Conservation (phyloP, 768 basidiomycete species). For the Rhodotorula diobovata region DNA sequence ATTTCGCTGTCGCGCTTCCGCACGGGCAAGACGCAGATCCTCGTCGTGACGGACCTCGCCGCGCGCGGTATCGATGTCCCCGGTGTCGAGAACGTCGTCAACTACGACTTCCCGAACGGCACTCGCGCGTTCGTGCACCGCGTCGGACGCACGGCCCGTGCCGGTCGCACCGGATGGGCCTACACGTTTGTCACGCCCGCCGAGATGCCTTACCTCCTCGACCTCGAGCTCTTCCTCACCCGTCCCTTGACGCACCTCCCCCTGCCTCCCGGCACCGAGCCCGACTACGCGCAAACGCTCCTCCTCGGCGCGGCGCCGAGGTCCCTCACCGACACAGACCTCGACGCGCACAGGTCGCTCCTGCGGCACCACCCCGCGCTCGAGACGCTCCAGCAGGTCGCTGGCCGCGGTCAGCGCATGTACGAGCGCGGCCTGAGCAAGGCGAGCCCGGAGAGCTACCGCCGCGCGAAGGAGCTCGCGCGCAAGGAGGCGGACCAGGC, state of each 20-base stretch:
- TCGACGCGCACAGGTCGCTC: constrained; percentile 68
- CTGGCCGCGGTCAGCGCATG: constrained; percentile 83
- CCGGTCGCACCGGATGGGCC: constrained; percentile 90
- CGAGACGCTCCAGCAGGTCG: constrained; percentile 64
- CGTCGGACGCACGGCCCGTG: constrained; percentile 92
- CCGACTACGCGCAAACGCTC: constrained; percentile 49
- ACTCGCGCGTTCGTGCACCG: constrained; percentile 91
- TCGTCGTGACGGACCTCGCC: constrained; percentile 97
- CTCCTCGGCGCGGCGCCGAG: constrained; percentile 78
- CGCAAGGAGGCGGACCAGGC: constrained; percentile 47
- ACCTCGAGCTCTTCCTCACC: constrained; percentile 86
- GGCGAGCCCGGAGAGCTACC: constrained; percentile 77
- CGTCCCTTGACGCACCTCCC: constrained; percentile 56
- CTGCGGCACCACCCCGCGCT: constrained; percentile 55
- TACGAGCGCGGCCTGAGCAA: constrained; percentile 91
- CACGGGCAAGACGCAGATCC: constrained; percentile 66
- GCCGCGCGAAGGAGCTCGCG: constrained; percentile 79
- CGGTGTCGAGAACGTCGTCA: constrained; percentile 89
- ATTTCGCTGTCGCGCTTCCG: constrained; percentile 89
- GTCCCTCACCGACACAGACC: constrained; percentile 71
- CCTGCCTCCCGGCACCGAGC: constrained; percentile 40
- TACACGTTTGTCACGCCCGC: constrained; percentile 81
- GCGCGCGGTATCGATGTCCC: constrained; percentile 98
- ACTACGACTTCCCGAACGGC: constrained; percentile 96
- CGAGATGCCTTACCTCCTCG: constrained; percentile 84